Evolutionary conservation across 192 early-diverging fungal genomes (phyloP).

Genomic region (Coemansia biformis): DNA sequence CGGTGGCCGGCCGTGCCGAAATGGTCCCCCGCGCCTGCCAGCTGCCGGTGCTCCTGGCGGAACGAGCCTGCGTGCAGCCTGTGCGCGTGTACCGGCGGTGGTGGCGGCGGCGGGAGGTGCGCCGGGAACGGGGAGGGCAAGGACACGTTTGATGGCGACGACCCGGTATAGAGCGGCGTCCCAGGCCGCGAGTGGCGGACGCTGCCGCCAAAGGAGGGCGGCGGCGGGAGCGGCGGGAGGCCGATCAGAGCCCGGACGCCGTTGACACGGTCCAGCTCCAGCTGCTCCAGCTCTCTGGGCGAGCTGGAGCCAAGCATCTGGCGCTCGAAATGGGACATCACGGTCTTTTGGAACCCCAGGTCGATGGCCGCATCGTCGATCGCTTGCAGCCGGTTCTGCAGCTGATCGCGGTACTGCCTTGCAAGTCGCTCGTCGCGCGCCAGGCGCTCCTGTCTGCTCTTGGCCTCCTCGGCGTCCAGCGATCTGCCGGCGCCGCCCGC

Average conservation of each 20-base stretch:
- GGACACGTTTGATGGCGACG: conserved; percentile 26
- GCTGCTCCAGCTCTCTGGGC: conserved; percentile 33
- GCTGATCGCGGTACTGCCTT: conserved; percentile 31
- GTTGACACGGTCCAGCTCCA: conserved; percentile 47
- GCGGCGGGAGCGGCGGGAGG: conserved; percentile 32
- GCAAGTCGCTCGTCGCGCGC: conserved; percentile 39
- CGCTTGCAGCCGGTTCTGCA: conserved; percentile 16
- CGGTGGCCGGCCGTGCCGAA: neutral
- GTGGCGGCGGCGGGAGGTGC: conserved; percentile 5
- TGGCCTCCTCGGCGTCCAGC: conserved; percentile 12
- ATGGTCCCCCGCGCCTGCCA: conserved; percentile 25
- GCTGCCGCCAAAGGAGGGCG: conserved; percentile 15
- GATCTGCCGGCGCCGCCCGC: neutral
- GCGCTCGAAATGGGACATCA: conserved; percentile 39
- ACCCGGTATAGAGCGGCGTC: conserved; percentile 30
- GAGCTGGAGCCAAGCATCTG: conserved; percentile 40
- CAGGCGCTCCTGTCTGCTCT: conserved; percentile 39
- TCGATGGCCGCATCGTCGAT: conserved; percentile 34
- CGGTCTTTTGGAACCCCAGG: conserved; percentile 30
- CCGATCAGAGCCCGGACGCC: conserved; percentile 45
- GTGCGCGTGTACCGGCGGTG: conserved; percentile 2
- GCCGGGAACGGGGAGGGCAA: conserved; percentile 16
- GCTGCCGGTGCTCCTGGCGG: conserved; percentile 22
- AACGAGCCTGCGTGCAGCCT: conserved; percentile 1
- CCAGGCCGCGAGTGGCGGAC: conserved; percentile 43